Conservation (phyloP, 2,329 filamentous ascomycete species). For the Plenodomus lindquistii region DNA sequence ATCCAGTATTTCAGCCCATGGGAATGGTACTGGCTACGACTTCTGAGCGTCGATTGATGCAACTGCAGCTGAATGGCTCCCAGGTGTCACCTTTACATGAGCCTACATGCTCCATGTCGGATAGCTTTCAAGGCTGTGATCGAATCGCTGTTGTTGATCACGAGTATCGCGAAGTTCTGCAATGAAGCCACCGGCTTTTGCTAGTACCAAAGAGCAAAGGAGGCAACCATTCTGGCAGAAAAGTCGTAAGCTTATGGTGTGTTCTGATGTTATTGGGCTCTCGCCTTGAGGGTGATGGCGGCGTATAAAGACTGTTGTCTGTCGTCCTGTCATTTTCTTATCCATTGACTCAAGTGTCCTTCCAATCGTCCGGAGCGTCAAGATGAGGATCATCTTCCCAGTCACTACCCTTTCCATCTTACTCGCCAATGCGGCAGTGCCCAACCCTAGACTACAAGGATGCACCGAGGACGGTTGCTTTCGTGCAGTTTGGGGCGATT, state of each 20-base stretch:
- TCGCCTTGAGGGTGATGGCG: background rate
- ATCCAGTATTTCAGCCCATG: background rate
- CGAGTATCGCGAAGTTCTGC: conserved; percentile 2
- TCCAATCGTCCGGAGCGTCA: conserved; percentile 10
- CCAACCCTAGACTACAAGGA: conserved; percentile 20
- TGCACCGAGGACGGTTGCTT: conserved; percentile 31
- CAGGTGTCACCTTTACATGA: background rate
- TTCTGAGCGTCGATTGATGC: background rate
- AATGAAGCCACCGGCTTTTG: conserved; percentile 8
- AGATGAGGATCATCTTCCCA: conserved; percentile 28
- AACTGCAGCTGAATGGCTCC: background rate
- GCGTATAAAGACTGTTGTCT: conserved; percentile 6
- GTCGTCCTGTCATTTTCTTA: background rate
- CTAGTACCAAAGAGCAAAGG: background rate
- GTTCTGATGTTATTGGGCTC: background rate
- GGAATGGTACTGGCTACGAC: background rate
- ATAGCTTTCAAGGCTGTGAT: too few relatives aligned
- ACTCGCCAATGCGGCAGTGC: conserved; percentile 15
- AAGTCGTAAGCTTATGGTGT: background rate
- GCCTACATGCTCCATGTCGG: background rate
- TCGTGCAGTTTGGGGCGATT: conserved; percentile 26
- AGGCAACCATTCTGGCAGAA: background rate
- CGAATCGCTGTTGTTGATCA: background rate
- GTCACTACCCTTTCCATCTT: conserved; percentile 10
- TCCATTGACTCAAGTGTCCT: conserved; percentile 1